Base-by-base conservation (phyloP, 225 moss, liverwort and hornwort species). In the Straminergon stramineum region DNA sequence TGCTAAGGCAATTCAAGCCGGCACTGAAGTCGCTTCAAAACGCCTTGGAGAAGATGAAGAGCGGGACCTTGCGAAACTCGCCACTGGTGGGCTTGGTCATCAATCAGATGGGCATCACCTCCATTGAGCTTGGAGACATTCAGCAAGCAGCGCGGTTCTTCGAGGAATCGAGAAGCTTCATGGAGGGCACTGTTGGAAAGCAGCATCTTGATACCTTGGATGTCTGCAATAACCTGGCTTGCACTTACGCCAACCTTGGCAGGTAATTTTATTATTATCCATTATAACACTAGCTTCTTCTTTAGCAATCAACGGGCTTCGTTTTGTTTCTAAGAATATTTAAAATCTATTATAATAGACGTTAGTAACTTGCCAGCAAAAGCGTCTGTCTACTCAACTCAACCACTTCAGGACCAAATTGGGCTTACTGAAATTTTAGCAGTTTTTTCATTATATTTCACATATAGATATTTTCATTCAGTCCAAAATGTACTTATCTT, bases 221-320 rank as follows among this genome's bases (percentile, higher is more conserved):
- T 64, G 96, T 98, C 6, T 97, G 96, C 89, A 96, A 93, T 24
- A 98, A 98, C 81, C 93, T 98, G 66, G 98, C 97, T 41, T 94
- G 98, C 90, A 92, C 96, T 31, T 98, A 96, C 84, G 94, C 96
- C 91, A 91, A 95, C 75, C 96, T 96, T 62, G 97, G 97, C 92
- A 95, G 98, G 98, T 98, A 82, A 53, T 62, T 53, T 34, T 18
- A 7, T 35, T 31, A 34, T 6, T 19, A 48, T 24, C 22, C 21
- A 21, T 16, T 32, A 23, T 10, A 37, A 52, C 17, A 63, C 4
- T 62, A 63, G 32, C 37, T 37, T 35, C 17, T 67, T 66, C 26
- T 70, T 39, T 15, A 39, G n/a, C 35, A 83, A 24, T 26, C 26
- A 35, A 13, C 19, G 6, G 19, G 20, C 4, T 67, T 55, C 55